Evolutionary conservation across 768 basidiomycete species (phyloP), one percentile per base, ranked within the genome.

Genomic region (Suillus placidus): DNA sequence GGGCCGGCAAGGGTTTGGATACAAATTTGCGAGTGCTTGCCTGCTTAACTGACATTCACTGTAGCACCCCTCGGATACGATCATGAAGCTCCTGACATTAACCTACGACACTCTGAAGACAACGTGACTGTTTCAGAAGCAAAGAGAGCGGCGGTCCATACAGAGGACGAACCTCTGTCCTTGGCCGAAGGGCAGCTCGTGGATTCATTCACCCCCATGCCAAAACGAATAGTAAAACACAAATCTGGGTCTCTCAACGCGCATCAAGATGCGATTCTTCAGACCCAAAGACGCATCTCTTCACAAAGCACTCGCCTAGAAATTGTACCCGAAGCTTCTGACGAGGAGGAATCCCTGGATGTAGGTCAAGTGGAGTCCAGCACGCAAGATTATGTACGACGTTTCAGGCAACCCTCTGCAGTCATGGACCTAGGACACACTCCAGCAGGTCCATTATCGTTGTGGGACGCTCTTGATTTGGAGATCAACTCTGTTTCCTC

Each of bases 381-480:
- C 30, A 40, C 57, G 10, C 37, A 58, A 40, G 38, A 40, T 20
- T 10, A 26, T 40, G 23, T 58, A 38, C 57, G 16, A 38, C 26
- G 16, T 58, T 26, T 23, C 23, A 40, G 38, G 38, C 20, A 62
- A n/a, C 6, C 61, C 63, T 30, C 63, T 63, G 13, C 45, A 65
- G 68, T 43, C 26, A 35, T 55, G 34, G 67, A 23, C 70, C 63
- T 52, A 12, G 62, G n/a, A 60, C 74, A 40, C 70, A 65, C 26
- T 70, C 78, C 43, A 73, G 76, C 18, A 74, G 75, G 70, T 68
- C 71, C 63, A 26, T 40, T 64, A 4, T 69, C 76, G 32, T 82
- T 85, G 67, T 85, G 84, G 84, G 80, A 84, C 35, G 72, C 73
- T 23, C 68, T 85, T n/a, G 83, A 84, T 68, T 37, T 64, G 32